Base-by-base conservation (phyloP, 2,329 filamentous ascomycete genomes). In the Whalleya microplaca region DNA sequence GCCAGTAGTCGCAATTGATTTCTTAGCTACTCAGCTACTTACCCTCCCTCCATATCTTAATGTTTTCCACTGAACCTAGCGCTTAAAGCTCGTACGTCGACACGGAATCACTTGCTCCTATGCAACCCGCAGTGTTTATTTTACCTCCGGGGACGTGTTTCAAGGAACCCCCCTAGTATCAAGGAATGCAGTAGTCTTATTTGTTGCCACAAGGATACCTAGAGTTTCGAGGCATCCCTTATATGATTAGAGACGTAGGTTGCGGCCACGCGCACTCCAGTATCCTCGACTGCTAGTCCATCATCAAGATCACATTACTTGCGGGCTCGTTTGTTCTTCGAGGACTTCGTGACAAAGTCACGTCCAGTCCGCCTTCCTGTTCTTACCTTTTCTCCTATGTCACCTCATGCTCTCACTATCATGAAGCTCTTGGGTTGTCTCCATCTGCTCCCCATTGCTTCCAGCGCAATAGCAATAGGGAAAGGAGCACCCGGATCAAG, bases 131-230 rank as follows among this genome's bases (percentile, higher is more conserved):
- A 42, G 16, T 47, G 32, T 41, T 50, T 46, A 23, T 56, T 62
- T 62, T 62, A 50, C 53, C 53, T 60, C 58, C 29, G 20, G 19
- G 6, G 21, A 10, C 42, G 20, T 48, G 51, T 62, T 60, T 62
- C 54, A 54, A 45, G 18, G 3, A 19, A 12, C 32, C 40, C 16
- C 47, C 18, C 14, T 19, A 23, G 58, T 37, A 56, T 57, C 51
- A 60, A 60, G 54, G 53, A 48, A 48, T 46, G 27, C n/a, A 41
- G 51, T 58, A 23, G 29, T 32, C 52, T 50, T 60, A 44, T 47
- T 29, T 12, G 43, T 29, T 45, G 50, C 32, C 14, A 41, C 41
- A 44, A 43, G 4, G 46, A 48, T 41, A 46, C 23, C 32, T 46
- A n/a, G 27, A 48, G 19, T 43, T 29, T 44, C 45, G 19, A 42